Evolutionary conservation across 768 basidiomycete species (phyloP), one percentile per base, ranked within the genome.

Genomic region (Cystobasidium ongulense): DNA sequence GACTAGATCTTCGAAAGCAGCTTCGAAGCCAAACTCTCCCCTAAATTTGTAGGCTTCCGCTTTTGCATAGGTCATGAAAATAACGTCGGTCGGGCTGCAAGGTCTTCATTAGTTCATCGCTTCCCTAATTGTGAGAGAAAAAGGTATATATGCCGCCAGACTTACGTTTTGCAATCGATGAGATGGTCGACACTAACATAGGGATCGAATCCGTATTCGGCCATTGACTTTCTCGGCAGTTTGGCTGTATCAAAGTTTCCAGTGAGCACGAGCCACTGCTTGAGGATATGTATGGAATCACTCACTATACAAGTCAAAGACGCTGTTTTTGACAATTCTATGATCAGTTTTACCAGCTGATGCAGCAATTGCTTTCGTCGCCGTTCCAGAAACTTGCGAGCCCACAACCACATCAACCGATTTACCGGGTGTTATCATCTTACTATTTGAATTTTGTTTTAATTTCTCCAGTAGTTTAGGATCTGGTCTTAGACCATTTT

Each of bases 1-100:
- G 23, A 77, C 64, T 21, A 82, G 50, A 1, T 66, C 50, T 17
- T 67, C 33, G 27, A 81, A 80, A 1, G 79, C 80, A 1, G 77
- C 76, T 21, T 77, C 77, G 18, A 80, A 80, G 43, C 78, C 79
- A 21, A 75, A 72, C 0, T 77, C 77, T 23, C 66, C 61, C 35
- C 75, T 62, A 46, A 77, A 78, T 33, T n/a, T 27, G 75, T 63
- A 73, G 11, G 10, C 3, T 4, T 27, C 7, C 23, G 74, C 67
- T 17, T 63, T 71, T 8, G 25, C 2, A 25, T 41, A 63, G 31
- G 46, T 72, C 72, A 78, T 76, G 53, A 75, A 74, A 33, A 78
- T 74, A 27, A 78, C 31, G 1, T 71, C 78, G 0, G n/a, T 11
- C 0, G 78, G 74, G 0, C 78, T 78, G 74, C n/a, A 33, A 38